Base-by-base conservation (phyloP, 139 green algal species). In the Trebouxia sp. region DNA sequence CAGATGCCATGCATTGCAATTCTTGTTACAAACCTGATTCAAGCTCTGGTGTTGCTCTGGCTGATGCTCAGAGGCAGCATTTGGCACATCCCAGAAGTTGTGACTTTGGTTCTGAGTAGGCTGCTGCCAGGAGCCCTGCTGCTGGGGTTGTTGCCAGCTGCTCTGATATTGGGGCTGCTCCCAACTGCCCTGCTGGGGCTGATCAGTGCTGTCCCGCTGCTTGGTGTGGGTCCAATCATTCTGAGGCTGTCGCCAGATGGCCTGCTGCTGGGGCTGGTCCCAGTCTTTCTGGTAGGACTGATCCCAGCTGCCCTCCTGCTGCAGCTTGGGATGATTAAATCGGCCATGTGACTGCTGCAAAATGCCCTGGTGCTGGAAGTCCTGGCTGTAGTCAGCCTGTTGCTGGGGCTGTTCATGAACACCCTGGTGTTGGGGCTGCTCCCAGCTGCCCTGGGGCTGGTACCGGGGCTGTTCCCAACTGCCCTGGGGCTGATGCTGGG, bases 111-210 rank as follows among this genome's bases (percentile, higher is more conserved):
- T 53, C 20, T 53, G 47, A 17, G 14, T 53, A 53, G 47, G 47
- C 47, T 53, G 47, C 47, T 53, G 14, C 47, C 47, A 53, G 15
- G 14, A 26, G 47, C 47, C 47, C 47, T 53, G 47, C 47, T 6
- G 47, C 47, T 2, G 10, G 28, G 58, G 58, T 30, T 69, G 58
- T 12, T 69, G 30, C 58, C 28, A 69, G 41, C 30, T 69, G 58
- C 58, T 30, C 58, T 69, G 58, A n/a, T n/a, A n/a, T n/a, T 69
- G 28, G 28, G 58, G 58, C 58, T 69, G 58, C 24, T 69, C 58
- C 58, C 28, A 69, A 69, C 30, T 69, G 58, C 58, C 58, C 58
- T 69, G 58, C 12, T 69, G 58, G 7, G 20, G 53, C 53, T 65
- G 53, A 37, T 65, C 20, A 8, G 10, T 35, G 53, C 20, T 65